Base-by-base conservation (phyloP, 495 filamentous ascomycete species). In the Hyaloscypha finlandica region DNA sequence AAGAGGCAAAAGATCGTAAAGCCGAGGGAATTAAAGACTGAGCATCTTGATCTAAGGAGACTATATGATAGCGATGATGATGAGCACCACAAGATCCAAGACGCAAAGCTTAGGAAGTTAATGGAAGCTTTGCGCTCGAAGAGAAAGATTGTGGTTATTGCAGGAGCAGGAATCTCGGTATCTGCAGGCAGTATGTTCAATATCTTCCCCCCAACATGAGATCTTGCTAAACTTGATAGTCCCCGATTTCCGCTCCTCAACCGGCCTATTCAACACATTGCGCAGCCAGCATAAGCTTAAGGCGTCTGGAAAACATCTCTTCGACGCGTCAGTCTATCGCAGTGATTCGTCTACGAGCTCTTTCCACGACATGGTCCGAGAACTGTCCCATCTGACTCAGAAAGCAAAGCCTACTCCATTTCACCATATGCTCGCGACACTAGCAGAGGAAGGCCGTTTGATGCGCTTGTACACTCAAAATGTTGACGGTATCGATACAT, bases 281-380 rank as follows among this genome's bases (percentile, higher is more conserved):
- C 88, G 90, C 30, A 89, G 87, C 59, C 89, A 96, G 69, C 92
- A 97, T 77, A 94, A 93, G 60, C 80, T 97, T 33, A 97, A 96
- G 77, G 88, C 91, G 29, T 96, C 94, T 0, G 95, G 95, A 31
- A 97, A 99, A 78, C 88, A 96, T 71, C 84, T 99, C 2, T 98
- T 99, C 71, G 95, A 99, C 81, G 95, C 95, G 58, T 96, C 94
- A 3, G 95, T 99, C 66, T 99, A 98, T 79, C 91, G 91, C 72
- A 90, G 94, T 79, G 91, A 97, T 72, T 83, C 84, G 9, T 88
- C 93, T 39, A 98, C 94, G 14, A 87, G 86, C 8, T 90, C 89
- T 4, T 99, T 99, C 81, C 96, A 98, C 77, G 88, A 89, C 74
- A 96, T 99, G 94, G 92, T 99, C 64, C 91, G 94, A 71, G 86